A percentile compares a stretch with the other conserved stretches of the same genome.
phyloP scores from a whole-genome alignment of 2,329 filamentous ascomycete genomes.

The Diaporthe sp. region DNA sequence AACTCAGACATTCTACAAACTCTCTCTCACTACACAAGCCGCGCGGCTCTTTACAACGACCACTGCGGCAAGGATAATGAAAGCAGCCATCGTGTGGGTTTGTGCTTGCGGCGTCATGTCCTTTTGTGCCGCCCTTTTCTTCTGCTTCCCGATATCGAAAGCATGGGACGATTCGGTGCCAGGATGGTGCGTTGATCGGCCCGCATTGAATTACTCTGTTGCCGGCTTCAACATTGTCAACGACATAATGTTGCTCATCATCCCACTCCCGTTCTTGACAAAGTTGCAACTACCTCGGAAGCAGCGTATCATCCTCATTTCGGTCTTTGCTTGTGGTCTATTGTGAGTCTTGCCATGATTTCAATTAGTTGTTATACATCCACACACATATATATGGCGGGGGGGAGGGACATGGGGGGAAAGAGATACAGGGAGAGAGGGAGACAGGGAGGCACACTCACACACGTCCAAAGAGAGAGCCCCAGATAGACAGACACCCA shows the following conservation, averaged over 20 bases:
- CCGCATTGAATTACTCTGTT: constrained; percentile 44
- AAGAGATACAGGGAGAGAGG: too few species aligned
- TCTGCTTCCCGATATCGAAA: constrained; percentile 44
- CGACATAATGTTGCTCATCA: constrained; percentile 45
- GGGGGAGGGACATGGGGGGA: too few species aligned
- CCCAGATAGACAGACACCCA: too few species aligned
- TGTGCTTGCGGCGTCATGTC: constrained; percentile 45
- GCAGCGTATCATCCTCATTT: constrained; percentile 57
- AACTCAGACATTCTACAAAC: constrained; percentile 44
- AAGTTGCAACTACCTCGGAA: constrained; percentile 52
- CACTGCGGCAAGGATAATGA: constrained; percentile 42
- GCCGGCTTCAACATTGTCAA: constrained; percentile 48
- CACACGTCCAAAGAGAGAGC: too few species aligned
- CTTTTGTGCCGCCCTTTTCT: constrained; percentile 44
- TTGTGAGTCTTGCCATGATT: constrained; percentile 41
- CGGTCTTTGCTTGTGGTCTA: constrained; percentile 51
- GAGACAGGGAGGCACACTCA: too few species aligned
- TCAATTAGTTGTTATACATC: neutral
- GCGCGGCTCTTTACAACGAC: constrained; percentile 45
- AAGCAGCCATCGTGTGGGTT: constrained; percentile 41
- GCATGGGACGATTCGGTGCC: constrained; percentile 41
- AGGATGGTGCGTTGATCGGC: constrained; percentile 43
- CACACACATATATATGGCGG: too few species aligned
- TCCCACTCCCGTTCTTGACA: constrained; percentile 48
- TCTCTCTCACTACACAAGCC: constrained; percentile 47